Evolutionary conservation across 768 basidiomycete genomes (phyloP), one percentile per base, ranked within the genome.

Genomic region (Calocera viscosa): DNA sequence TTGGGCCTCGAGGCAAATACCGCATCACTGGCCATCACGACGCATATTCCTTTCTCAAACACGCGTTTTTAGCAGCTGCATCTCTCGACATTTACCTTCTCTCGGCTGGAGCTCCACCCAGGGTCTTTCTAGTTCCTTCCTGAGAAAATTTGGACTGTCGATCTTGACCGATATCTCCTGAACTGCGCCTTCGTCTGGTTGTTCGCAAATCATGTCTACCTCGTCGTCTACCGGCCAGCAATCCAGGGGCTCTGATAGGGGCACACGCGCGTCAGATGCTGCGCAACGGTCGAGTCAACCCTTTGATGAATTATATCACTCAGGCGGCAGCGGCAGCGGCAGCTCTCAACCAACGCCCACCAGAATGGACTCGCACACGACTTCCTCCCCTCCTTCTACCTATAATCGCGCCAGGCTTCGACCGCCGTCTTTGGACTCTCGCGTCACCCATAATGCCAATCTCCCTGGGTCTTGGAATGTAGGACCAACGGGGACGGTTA

Each of bases 221-320:
- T 16, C 53, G 30, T 60, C 53, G 53, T 24, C 43, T 7, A 24
- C 5, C 16, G 43, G 43, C 16, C 43, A 47, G 43, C 43, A 17
- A 19, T 26, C 53, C 10, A 28, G 53, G 53, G 53, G 14, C 5
- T 60, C 53, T 60, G 53, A 60, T 32, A 60, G 53, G 53, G 53
- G 53, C 8, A 28, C 30, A 16, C 53, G 26, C 53, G 26, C 53
- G 30, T 19, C 43, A 24, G 24, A 47, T 7, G 43, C 43, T 47
- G 53, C 53, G 53, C 53, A 60, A 10, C 24, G 53, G 53, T 60
- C 53, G 53, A 60, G 53, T 60, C 53, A 60, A 22, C 30, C 53
- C 53, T 32, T 60, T 10, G 53, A 60, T 32, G 53, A 60, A 32
- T 32, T 60, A 32, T 60, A 28, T 60, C 16, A 32, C 30, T 60